Percentiles rank a stretch among this genome's conserved stretches.
Conservation (phyloP, 2,329 filamentous ascomycete genomes). For the Akanthomyces muscarius region DNA sequence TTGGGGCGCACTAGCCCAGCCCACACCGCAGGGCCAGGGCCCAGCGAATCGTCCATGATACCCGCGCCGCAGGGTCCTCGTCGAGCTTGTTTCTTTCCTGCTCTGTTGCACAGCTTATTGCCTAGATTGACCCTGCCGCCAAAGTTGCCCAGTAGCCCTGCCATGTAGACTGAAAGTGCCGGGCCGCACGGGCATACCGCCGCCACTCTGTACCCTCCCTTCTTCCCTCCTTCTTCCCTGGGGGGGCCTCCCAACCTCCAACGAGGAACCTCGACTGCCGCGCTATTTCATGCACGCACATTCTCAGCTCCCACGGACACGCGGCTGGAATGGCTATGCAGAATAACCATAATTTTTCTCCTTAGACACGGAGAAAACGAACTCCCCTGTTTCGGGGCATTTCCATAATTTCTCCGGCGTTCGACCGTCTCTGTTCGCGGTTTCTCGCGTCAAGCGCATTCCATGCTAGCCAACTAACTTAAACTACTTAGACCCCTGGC, state of each 20-base stretch:
- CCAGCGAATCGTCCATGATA: not conserved
- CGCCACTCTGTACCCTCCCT: no score
- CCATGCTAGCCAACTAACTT: not conserved
- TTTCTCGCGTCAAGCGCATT: not conserved
- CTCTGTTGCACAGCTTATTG: not conserved
- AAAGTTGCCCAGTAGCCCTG: no score
- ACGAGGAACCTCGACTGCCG: no score
- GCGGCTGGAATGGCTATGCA: not conserved
- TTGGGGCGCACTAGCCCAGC: constrained; percentile 5
- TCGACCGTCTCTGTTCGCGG: not conserved
- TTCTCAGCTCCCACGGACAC: not conserved
- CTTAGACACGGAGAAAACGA: not conserved
- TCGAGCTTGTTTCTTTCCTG: not conserved
- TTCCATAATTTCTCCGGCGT: not conserved
- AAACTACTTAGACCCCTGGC: no score
- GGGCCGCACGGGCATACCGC: no score
- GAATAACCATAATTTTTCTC: not conserved
- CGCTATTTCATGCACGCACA: no score
- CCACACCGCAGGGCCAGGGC: not conserved
- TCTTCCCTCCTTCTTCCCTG: no score
- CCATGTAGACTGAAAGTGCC: no score
- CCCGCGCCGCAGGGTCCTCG: constrained; percentile 11
- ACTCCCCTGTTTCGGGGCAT: not conserved
- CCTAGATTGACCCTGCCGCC: no score
- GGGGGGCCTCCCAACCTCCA: no score